A percentile compares a stretch with the other conserved stretches of the same genome.
Evolutionary conservation across 495 filamentous ascomycete species (phyloP).

Genomic region (Xanthoparmelia taractica): DNA sequence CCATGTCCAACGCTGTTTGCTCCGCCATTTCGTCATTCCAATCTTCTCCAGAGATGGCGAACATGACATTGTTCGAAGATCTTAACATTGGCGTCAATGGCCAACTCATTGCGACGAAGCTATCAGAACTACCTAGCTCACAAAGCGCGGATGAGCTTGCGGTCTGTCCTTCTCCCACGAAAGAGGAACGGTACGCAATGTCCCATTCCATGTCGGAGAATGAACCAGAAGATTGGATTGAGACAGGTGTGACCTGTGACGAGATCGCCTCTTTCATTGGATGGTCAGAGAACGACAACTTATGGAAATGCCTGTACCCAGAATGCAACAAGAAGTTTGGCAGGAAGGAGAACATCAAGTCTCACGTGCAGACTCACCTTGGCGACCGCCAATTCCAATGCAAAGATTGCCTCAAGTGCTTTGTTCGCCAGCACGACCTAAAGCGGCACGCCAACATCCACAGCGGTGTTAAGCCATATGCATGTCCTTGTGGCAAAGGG

Average conservation of each 20-base stretch:
- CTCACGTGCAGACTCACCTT: slow-evolving; percentile 94
- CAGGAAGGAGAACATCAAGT: slow-evolving; percentile 94
- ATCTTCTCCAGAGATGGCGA: slow-evolving; percentile 40
- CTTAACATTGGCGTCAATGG: slow-evolving; percentile 9
- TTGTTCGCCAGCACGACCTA: slow-evolving; percentile 92
- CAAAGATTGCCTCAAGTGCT: slow-evolving; percentile 81
- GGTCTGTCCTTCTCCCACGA: slow-evolving; percentile 28
- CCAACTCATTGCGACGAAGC: slow-evolving; percentile 5
- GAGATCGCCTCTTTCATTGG: slow-evolving; percentile 82
- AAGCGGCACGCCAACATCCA: slow-evolving; percentile 97
- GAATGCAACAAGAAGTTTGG: slow-evolving; percentile 80
- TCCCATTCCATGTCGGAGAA: slow-evolving; percentile 39
- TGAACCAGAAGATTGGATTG: slow-evolving; percentile 45
- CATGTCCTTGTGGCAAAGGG: slow-evolving; percentile 79
- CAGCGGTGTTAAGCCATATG: slow-evolving; percentile 84
- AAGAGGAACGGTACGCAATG: slow-evolving; percentile 33
- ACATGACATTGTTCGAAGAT: slow-evolving; percentile 36
- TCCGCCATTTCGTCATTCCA: slow-evolving; percentile 41
- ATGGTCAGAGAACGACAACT: slow-evolving; percentile 56
- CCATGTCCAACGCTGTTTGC: slow-evolving; percentile 34
- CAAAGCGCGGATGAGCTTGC: slow-evolving; percentile 10
- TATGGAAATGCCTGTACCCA: slow-evolving; percentile 79
- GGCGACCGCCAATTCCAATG: slow-evolving; percentile 91
- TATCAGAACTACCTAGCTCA: slow-evolving; percentile 14
- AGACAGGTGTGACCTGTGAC: slow-evolving; percentile 77